These are phyloP conservation scores for Umbelopsis vinacea DNA, from an alignment of 192 early-diverging fungal genomes.

Conservation along the genomic window DNA sequence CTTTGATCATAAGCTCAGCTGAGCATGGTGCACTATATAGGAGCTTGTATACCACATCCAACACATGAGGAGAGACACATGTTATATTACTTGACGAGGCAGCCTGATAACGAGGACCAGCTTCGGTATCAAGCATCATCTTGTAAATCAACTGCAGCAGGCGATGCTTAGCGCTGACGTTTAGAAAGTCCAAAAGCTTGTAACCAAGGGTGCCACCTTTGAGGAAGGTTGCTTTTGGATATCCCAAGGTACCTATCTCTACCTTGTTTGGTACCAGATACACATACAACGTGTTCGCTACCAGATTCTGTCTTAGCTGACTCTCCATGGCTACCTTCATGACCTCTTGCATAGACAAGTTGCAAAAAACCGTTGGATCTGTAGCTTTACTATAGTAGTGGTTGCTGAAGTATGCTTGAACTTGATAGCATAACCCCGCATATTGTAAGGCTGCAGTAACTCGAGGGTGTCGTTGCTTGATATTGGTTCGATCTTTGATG, in stretches of 20 bases:
- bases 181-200: constrained; percentile 71
- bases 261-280: constrained; percentile 56
- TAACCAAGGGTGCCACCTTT: constrained; percentile 68
- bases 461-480: constrained; percentile 75
- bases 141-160: constrained; percentile 71
- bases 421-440: constrained; percentile 55
- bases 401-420: constrained; percentile 51
- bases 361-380: constrained; percentile 43
- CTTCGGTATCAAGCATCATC: constrained; percentile 72
- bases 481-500: constrained; percentile 65
- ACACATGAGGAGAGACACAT: constrained; percentile 73
- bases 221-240: constrained; percentile 54
- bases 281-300: constrained; percentile 57
- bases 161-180: constrained; percentile 69
- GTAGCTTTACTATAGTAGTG: constrained; percentile 55
- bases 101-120: constrained; percentile 61
- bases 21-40: constrained; percentile 77
- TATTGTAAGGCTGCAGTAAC: constrained; percentile 66
- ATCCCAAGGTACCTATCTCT: constrained; percentile 47
- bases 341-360: constrained; percentile 55
- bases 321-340: constrained; percentile 58
- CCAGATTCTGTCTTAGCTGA: constrained; percentile 49
- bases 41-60: constrained; percentile 79
- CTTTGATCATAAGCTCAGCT: constrained; percentile 71
- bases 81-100: constrained; percentile 51